A percentile compares a stretch with the other conserved stretches of the same genome.
Evolutionary conservation across 352 stramenopile species (phyloP).

Genomic region (Pythium phragmitis): DNA sequence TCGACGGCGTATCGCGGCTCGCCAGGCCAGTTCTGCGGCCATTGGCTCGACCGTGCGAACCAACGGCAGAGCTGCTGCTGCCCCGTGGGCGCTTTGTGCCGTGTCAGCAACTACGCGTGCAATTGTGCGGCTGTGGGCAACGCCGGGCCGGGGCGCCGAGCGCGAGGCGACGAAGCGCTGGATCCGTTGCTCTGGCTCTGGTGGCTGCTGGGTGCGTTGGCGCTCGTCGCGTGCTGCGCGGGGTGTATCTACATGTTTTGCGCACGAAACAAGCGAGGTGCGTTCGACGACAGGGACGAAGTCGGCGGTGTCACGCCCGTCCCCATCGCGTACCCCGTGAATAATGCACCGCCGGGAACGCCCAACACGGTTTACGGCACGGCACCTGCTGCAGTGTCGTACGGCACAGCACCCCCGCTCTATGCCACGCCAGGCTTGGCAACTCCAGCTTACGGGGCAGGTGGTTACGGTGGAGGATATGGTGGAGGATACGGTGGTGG

Average conservation of each 20-base stretch:
- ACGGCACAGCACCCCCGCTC: slow-evolving; percentile 12
- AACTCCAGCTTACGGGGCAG: slow-evolving; percentile 11
- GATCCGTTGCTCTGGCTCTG: slow-evolving; percentile 41
- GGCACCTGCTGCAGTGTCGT: neutral
- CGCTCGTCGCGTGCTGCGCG: slow-evolving; percentile 12
- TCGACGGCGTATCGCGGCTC: slow-evolving; percentile 33
- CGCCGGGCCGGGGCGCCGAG: neutral
- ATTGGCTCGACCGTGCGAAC: slow-evolving; percentile 51
- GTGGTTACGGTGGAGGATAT: slow-evolving; percentile 17
- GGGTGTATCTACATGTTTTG: slow-evolving; percentile 20
- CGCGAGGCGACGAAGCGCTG: neutral
- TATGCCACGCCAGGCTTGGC: neutral
- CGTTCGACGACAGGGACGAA: neutral
- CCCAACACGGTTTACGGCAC: neutral
- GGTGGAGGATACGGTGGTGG: slow-evolving; percentile 14
- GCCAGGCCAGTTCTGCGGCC: slow-evolving; percentile 47
- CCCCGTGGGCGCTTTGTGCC: slow-evolving; percentile 38
- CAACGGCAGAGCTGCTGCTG: slow-evolving; percentile 50
- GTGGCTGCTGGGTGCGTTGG: slow-evolving; percentile 36
- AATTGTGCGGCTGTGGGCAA: slow-evolving; percentile 27
- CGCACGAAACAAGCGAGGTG: neutral
- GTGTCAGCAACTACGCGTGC: slow-evolving; percentile 50
- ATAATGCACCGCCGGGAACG: neutral
- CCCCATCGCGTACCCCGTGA: slow-evolving; percentile 19
- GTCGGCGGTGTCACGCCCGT: neutral